Evolutionary conservation across 192 early-diverging fungal genomes (phyloP).

Genomic region (Umbelopsis sp.): DNA sequence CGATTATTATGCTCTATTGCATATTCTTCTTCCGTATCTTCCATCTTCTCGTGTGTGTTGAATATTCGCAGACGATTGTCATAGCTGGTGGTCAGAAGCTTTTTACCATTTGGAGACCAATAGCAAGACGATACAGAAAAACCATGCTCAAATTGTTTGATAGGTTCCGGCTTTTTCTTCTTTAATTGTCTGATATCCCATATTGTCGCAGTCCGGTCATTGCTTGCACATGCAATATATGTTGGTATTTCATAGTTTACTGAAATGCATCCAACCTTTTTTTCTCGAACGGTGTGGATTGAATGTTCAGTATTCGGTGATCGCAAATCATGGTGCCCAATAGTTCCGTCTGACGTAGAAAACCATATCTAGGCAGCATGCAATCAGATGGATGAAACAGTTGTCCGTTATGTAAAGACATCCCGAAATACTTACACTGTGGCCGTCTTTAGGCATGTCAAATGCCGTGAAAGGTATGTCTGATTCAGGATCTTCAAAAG

Average conservation of each 20-base stretch:
- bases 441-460: conserved; percentile 37
- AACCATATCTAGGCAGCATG: conserved; percentile 42
- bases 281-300: conserved; percentile 44
- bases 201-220: conserved; percentile 61
- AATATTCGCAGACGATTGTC: conserved; percentile 61
- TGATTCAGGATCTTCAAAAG: conserved; percentile 47
- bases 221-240: conserved; percentile 48
- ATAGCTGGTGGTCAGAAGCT: conserved; percentile 55
- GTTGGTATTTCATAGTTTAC: conserved; percentile 52
- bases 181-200: conserved; percentile 61
- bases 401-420: not conserved
- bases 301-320: conserved; percentile 17
- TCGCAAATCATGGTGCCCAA: conserved; percentile 54
- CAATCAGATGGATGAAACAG: not conserved
- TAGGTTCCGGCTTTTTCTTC: conserved; percentile 23
- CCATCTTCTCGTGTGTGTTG: not conserved
- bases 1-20: conserved; percentile 62
- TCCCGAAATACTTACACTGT: not conserved
- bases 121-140: conserved; percentile 63
- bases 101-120: conserved; percentile 64
- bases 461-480: conserved; percentile 48
- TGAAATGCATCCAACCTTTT: conserved; percentile 65
- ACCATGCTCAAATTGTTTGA: conserved; percentile 45
- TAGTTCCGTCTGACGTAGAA: conserved; percentile 52
- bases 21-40: conserved; percentile 14